Conservation (phyloP, 148 eudicot genomes). For the Hydrangea macrophylla region DNA sequence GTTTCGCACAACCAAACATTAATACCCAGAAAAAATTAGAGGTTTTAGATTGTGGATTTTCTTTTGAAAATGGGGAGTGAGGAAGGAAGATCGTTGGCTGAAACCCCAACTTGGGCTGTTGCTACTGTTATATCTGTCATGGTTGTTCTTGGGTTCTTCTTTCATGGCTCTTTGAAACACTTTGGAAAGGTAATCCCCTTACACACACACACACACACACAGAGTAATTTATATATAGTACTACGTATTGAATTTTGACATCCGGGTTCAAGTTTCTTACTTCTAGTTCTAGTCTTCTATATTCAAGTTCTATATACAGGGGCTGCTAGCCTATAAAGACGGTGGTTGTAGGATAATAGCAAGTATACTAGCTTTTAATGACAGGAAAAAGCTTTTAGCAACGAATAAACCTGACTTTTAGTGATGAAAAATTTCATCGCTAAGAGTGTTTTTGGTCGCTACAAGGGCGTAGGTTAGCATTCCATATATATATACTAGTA, state of each 20-base stretch:
- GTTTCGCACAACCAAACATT: not conserved
- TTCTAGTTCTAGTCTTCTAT: too few species aligned
- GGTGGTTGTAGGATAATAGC: too few species aligned
- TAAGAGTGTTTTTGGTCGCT: too few species aligned
- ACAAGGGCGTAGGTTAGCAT: too few species aligned
- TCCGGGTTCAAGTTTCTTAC: not conserved
- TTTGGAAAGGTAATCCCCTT: not conserved
- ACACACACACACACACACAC: not conserved
- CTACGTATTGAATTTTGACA: not conserved
- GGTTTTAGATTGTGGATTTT: not conserved
- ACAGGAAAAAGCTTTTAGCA: too few species aligned
- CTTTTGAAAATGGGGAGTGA: conserved; percentile 22
- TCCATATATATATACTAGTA: too few species aligned
- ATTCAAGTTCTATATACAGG: not conserved
- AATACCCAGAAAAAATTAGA: not conserved
- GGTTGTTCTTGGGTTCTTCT: conserved; percentile 8
- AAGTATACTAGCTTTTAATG: too few species aligned
- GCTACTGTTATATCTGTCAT: conserved; percentile 58
- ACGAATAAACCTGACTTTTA: too few species aligned
- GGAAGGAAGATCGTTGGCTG: conserved; percentile 48
- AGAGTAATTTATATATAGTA: not conserved
- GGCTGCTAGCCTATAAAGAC: too few species aligned
- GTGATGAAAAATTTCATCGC: too few species aligned
- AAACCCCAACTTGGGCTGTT: conserved; percentile 82
- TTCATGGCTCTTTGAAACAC: not conserved